Percentiles rank a stretch among this genome's conserved stretches.
phyloP scores from a whole-genome alignment of 1,139 yeast species.

The Scheffersomyces segobiensis region DNA sequence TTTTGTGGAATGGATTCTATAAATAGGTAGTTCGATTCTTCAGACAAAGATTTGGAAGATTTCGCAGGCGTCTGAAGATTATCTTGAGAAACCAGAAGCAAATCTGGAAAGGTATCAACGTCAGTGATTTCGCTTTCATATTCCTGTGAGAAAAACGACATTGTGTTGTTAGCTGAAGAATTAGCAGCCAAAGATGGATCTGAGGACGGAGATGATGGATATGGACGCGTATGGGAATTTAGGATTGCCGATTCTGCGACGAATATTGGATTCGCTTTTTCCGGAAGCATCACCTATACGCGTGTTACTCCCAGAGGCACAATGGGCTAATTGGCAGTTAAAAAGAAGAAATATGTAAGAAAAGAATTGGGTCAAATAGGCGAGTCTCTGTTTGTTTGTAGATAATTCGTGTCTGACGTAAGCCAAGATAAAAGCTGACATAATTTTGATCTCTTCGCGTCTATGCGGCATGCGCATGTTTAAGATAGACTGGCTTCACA shows the following conservation, averaged over 20 bases:
- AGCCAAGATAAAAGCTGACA: neutral
- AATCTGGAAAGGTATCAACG: conserved; percentile 13
- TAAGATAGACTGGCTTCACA: neutral
- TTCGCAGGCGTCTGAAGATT: neutral
- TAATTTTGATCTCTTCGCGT: neutral
- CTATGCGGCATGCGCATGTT: neutral
- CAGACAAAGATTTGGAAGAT: neutral
- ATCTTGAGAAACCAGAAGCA: neutral
- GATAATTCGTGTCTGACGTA: neutral
- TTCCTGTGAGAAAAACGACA: neutral
- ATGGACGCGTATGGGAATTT: neutral
- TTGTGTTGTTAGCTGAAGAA: neutral
- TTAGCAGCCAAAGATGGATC: neutral
- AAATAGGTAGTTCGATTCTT: neutral
- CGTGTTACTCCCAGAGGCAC: neutral
- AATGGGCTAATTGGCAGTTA: neutral
- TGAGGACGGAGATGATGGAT: neutral
- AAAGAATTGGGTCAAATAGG: neutral
- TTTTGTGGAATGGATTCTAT: neutral
- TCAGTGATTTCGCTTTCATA: conserved; percentile 19
- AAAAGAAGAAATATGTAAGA: neutral
- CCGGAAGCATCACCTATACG: neutral
- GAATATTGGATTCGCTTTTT: neutral
- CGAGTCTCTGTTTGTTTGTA: neutral
- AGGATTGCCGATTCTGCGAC: neutral